Evolutionary conservation across 768 basidiomycete species (phyloP).

Genomic region (Collybia mongolica): DNA sequence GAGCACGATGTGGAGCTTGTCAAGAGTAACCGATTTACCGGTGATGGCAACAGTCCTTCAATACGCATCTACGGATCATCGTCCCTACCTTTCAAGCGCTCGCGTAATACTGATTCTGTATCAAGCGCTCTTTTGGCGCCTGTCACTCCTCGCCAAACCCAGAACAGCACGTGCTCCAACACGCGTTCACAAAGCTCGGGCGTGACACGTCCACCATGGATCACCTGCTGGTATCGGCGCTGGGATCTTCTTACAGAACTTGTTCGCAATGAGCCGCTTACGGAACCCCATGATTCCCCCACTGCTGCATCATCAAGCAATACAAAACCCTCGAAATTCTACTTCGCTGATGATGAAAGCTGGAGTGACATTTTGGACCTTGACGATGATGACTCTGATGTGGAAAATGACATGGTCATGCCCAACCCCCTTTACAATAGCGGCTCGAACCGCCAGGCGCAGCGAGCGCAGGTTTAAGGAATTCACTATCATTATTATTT

Average conservation of each 20-base stretch:
- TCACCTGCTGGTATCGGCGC: conserved; percentile 49
- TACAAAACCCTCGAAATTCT: conserved; percentile 15
- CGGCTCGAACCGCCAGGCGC: too few species aligned
- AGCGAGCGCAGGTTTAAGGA: not conserved
- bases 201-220: conserved; percentile 30
- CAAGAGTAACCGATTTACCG: not conserved
- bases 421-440: conserved; percentile 11
- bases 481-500: not conserved
- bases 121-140: not conserved
- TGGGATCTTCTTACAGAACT: conserved; percentile 53
- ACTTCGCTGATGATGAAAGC: conserved; percentile 19
- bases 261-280: conserved; percentile 16
- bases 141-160: conserved; percentile 6
- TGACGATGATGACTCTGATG: conserved; percentile 18
- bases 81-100: not conserved
- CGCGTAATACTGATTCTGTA: not conserved
- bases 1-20: conserved; percentile 3
- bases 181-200: not conserved
- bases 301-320: conserved; percentile 1
- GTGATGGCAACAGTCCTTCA: too few species aligned
- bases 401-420: conserved; percentile 14
- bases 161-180: conserved; percentile 8
- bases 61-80: not conserved
- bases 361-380: conserved; percentile 7
- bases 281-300: conserved; percentile 1